These are phyloP conservation scores for Exsudoporus frostii DNA, from an alignment of 768 basidiomycete genomes.

Conservation along the genomic window DNA sequence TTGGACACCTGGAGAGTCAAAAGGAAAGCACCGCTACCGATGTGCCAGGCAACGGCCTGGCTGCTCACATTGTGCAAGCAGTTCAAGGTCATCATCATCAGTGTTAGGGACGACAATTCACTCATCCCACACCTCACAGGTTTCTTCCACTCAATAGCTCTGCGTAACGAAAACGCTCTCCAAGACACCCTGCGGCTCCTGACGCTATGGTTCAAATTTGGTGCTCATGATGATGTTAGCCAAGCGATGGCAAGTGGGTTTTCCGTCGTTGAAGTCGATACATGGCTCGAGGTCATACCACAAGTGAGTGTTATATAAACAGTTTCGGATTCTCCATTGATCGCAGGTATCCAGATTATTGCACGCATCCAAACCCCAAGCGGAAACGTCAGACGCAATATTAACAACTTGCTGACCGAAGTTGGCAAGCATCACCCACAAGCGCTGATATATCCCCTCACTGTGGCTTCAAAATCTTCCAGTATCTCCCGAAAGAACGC, in stretches of 20 bases:
- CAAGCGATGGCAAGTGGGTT: constrained; percentile 87
- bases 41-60: constrained; percentile 59
- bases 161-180: constrained; percentile 85
- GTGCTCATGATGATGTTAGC: constrained; percentile 84
- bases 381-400: constrained; percentile 79
- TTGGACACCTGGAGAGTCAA: constrained; percentile 73
- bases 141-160: constrained; percentile 92
- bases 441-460: constrained; percentile 92
- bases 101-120: constrained; percentile 1
- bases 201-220: constrained; percentile 98
- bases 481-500: constrained; percentile 78
- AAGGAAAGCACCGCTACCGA: constrained; percentile 53
- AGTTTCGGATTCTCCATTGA: neutral
- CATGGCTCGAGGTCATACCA: constrained; percentile 98
- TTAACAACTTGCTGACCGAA: constrained; percentile 82
- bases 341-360: constrained; percentile 65
- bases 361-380: constrained; percentile 97
- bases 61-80: constrained; percentile 85
- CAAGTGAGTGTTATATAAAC: constrained; percentile 53
- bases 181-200: constrained; percentile 92
- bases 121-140: constrained; percentile 41
- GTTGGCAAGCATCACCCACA: constrained; percentile 97
- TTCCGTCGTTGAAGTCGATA: constrained; percentile 88
- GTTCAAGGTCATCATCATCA: constrained; percentile 62
- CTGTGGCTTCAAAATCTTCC: constrained; percentile 95